Percentiles rank a stretch among this genome's conserved stretches.
phyloP scores from a whole-genome alignment of 495 filamentous ascomycete species.

The Clavariopsis aquatica region DNA sequence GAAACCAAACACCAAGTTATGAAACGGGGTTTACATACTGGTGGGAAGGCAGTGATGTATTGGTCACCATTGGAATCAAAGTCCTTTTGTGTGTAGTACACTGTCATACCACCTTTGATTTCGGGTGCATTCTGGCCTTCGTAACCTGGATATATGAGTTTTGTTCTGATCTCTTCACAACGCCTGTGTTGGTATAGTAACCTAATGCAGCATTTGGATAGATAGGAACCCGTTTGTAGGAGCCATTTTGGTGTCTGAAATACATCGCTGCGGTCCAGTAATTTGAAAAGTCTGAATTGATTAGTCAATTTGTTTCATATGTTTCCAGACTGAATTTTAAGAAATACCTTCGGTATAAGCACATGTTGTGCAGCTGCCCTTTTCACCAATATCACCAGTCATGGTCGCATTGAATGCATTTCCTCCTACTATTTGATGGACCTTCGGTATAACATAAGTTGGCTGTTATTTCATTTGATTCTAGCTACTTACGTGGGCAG shows the following conservation, averaged over 20 bases:
- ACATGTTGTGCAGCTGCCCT: slow-evolving; percentile 50
- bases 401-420: slow-evolving; percentile 54
- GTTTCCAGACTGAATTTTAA: not conserved
- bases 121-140: slow-evolving; percentile 40
- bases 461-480: too few relatives aligned
- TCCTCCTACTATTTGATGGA: slow-evolving; percentile 50
- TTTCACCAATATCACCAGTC: slow-evolving; percentile 50
- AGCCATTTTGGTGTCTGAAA: slow-evolving; percentile 54
- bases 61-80: slow-evolving; percentile 50
- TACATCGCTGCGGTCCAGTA: slow-evolving; percentile 52
- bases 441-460: slow-evolving; percentile 27
- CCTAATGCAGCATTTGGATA: slow-evolving; percentile 48
- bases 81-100: slow-evolving; percentile 51
- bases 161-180: too few relatives aligned
- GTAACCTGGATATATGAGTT: too few relatives aligned
- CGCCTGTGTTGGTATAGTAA: too few relatives aligned
- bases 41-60: slow-evolving; percentile 51
- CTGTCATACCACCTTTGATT: slow-evolving; percentile 53
- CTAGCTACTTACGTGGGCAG: slow-evolving; percentile 44
- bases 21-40: slow-evolving; percentile 40
- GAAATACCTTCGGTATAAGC: slow-evolving; percentile 46
- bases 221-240: slow-evolving; percentile 50
- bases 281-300: slow-evolving; percentile 45
- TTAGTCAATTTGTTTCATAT: not conserved
- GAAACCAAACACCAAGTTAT: not conserved